Conservation (phyloP, 192 early-diverging fungal species). For the Coemansia guatemalensis region DNA sequence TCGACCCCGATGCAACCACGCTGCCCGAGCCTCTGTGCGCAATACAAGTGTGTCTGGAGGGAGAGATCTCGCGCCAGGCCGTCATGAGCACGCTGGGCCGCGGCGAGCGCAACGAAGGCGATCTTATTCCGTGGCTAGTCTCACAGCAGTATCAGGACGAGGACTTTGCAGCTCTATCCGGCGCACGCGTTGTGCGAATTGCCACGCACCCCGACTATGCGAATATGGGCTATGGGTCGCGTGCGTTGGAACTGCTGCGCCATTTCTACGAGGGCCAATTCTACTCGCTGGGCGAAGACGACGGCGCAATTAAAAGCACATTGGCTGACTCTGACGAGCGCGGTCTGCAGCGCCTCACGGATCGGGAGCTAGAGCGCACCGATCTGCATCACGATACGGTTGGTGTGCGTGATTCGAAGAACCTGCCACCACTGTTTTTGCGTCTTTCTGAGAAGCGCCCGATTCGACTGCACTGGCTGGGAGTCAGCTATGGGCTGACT, state of each 20-base stretch:
- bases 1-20: conserved; percentile 62
- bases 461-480: conserved; percentile 88
- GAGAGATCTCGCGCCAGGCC: conserved; percentile 86
- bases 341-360: conserved; percentile 57
- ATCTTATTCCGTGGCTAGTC: conserved; percentile 97
- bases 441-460: conserved; percentile 78
- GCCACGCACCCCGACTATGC: conserved; percentile 97
- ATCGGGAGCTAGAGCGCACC: conserved; percentile 57
- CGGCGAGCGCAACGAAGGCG: conserved; percentile 86
- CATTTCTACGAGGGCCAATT: conserved; percentile 86
- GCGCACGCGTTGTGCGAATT: conserved; percentile 95
- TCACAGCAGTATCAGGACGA: conserved; percentile 95
- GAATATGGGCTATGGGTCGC: conserved; percentile 94
- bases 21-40: conserved; percentile 95
- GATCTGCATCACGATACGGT: conserved; percentile 74
- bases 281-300: conserved; percentile 57
- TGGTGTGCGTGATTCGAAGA: conserved; percentile 79
- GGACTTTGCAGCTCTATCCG: conserved; percentile 92
- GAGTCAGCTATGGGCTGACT: conserved; percentile 95
- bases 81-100: conserved; percentile 79
- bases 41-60: conserved; percentile 88
- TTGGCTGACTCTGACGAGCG: conserved; percentile 56
- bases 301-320: conserved; percentile 51
- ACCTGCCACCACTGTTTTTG: conserved; percentile 91
- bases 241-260: conserved; percentile 84